Conservation (phyloP, 2,329 filamentous ascomycete genomes). For the Ophiostoma sp. region DNA sequence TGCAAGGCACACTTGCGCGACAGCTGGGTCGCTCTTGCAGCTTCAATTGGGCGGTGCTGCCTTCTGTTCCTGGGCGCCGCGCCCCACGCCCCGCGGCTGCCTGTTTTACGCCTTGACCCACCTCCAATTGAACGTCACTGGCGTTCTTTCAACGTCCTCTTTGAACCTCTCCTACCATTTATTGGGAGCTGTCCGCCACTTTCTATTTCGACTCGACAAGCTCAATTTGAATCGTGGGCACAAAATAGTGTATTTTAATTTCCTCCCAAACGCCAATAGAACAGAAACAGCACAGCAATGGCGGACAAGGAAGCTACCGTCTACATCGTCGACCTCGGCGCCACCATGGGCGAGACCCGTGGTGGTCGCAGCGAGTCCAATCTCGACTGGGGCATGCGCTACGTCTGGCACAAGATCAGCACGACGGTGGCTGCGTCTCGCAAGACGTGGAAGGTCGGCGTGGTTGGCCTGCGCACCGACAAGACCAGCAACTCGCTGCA, state of each 20-base stretch:
- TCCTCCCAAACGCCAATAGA: not conserved
- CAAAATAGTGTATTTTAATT: not conserved
- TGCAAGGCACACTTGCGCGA: not conserved
- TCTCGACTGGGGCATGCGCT: slow-evolving; percentile 85
- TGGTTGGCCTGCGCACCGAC: slow-evolving; percentile 81
- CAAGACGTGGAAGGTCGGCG: slow-evolving; percentile 73
- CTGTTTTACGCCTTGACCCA: slow-evolving; percentile 21
- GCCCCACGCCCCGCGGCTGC: slow-evolving; percentile 19
- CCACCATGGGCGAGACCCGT: slow-evolving; percentile 74
- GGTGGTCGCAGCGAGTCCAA: slow-evolving; percentile 74
- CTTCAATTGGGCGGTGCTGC: not conserved
- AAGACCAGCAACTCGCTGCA: slow-evolving; percentile 66
- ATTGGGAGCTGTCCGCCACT: not conserved
- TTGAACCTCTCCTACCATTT: not conserved
- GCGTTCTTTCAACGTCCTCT: not conserved
- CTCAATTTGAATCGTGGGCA: not conserved
- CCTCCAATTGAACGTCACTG: slow-evolving; percentile 13
- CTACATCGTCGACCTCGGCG: slow-evolving; percentile 86
- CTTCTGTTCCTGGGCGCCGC: slow-evolving; percentile 4
- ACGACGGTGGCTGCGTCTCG: slow-evolving; percentile 66
- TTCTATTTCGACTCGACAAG: not conserved
- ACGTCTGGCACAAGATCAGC: slow-evolving; percentile 92
- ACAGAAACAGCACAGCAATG: slow-evolving; percentile 54
- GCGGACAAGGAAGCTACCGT: slow-evolving; percentile 90
- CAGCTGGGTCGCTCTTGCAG: not conserved